Base-by-base conservation (phyloP, 371 early-diverging fungal genomes). In the Saksenaea oblongispora region DNA sequence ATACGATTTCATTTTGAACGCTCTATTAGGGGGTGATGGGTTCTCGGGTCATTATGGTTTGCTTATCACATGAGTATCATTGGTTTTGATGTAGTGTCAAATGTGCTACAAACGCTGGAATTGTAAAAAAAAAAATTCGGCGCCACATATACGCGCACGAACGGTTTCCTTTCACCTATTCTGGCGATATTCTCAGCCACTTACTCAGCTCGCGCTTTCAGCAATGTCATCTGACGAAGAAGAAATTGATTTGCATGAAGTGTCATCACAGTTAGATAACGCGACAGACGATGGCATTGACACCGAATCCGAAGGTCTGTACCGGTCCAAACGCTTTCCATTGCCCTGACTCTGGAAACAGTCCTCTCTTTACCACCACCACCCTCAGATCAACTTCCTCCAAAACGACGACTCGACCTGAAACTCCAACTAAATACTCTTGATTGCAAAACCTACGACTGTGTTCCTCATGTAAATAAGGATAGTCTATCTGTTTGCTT, bases 391-490 rank as follows among this genome's bases (percentile, higher is more conserved):
- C 66, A 65, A 51, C 39, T 62, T 14, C 58, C 53, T 66, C 76
- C 24, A 63, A 47, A n/a, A 70, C 72, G 72, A 69, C 70, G 62
- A 58, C 62, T 72, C 14, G 71, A 82, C 53, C 61, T 78, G 31
- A 51, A 35, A 3, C 56, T 84, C 4, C 72, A 83, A 54, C 78
- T 79, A 15, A 62, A 75, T 61, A 61, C 73, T 13, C 55, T 75
- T 14, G 74, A 71, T 22, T 85, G 85, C 70, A 68, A 67, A 61
- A 70, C 81, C 0, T 84, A 84, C 61, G 87, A 87, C 36, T 82
- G 82, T 60, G 76, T 86, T 37, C 87, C 87, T 37, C 68, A 69
- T 34, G 87, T 84, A 82, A 28, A 31, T 31, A 54, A 10, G 13
- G 9, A 11, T 37, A 35, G 8, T 15, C 42, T 26, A 14, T 28